Evolutionary conservation across 805 yeast genomes (phyloP), one percentile per base, ranked within the genome.

Genomic region (Yarrowia porcina): DNA sequence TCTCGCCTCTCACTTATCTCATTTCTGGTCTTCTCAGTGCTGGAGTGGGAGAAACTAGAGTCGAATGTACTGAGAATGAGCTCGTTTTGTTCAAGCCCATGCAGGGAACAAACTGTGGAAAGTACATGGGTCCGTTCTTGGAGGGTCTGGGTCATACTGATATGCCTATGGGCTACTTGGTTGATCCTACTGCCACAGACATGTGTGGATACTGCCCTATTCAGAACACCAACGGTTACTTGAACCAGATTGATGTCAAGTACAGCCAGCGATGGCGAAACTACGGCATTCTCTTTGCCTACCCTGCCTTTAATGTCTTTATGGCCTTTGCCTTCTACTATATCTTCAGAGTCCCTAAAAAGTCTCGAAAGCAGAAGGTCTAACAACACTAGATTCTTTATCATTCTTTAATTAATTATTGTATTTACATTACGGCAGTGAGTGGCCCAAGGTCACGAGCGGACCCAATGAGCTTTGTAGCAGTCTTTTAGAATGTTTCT

Each of bases 1-100:
- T 78, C 18, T 83, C 87, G 23, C 93, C 94, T 17, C 76, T 86
- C 66, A 85, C 90, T 0, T 88, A 87, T 68, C 79, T 86, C 75
- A 76, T 88, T 61, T 83, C 82, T 64, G 80, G 82, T 60, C 76
- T 87, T 64, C 75, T 84, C 27, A 75, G 74, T 28, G 74, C 72
- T 28, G 77, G 80, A 63, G 75, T 79, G 65, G 84, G 85, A 66
- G 78, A 79, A 64, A 75, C 77, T 10, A 60, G 67, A 0, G 82
- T 85, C 50, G 64, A 61, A 0, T 87, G 91, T 73, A 61, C 83
- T 3, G 67, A 66, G 1, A 70, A 70, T 41, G 91, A 87, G 70
- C 76, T 75, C 52, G 77, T 83, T 32, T 49, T 61, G 1, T 77
- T 87, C 69, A 69, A 73, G 8, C 87, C 90, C n/a, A 81, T 86